A percentile compares a stretch with the other conserved stretches of the same genome.
These are phyloP conservation scores for Ceratobasidium sp. DNA, from an alignment of 1,284 basidiomycete genomes.

Conservation along the genomic window DNA sequence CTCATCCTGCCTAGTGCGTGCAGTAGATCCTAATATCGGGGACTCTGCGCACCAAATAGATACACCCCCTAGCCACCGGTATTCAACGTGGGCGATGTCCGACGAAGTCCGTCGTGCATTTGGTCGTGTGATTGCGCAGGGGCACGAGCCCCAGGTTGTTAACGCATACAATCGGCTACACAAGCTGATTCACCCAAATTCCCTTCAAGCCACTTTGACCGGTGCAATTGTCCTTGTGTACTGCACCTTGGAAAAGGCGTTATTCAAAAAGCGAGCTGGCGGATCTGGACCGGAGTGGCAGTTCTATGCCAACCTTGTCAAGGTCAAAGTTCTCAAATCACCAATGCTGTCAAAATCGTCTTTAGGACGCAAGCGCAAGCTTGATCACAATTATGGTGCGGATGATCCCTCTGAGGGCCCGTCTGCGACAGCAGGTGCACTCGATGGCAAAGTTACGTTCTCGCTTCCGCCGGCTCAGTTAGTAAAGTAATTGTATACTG, in stretches of 20 bases:
- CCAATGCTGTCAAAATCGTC: neutral
- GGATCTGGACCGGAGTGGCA: neutral
- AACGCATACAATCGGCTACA: conserved; percentile 6
- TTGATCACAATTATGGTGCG: neutral
- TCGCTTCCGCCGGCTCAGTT: too few relatives aligned
- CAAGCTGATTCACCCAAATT: neutral
- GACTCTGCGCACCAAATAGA: neutral
- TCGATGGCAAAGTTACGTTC: too few relatives aligned
- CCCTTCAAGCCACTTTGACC: neutral
- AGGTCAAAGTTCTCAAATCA: neutral
- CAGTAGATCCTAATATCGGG: neutral
- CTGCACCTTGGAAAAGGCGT: neutral
- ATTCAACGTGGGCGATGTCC: conserved; percentile 9
- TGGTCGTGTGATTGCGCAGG: neutral
- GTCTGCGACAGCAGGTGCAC: neutral
- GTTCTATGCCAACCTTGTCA: neutral
- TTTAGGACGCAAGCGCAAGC: neutral
- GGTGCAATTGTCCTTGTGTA: neutral
- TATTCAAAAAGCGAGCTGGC: neutral
- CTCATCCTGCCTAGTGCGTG: neutral
- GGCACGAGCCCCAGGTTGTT: neutral
- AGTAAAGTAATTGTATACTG: too few relatives aligned
- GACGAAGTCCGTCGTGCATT: neutral
- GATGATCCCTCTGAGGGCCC: neutral
- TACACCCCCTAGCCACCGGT: neutral